Evolutionary conservation across 2,329 filamentous ascomycete genomes (phyloP).

Genomic region (Aplosporella prunicola): DNA sequence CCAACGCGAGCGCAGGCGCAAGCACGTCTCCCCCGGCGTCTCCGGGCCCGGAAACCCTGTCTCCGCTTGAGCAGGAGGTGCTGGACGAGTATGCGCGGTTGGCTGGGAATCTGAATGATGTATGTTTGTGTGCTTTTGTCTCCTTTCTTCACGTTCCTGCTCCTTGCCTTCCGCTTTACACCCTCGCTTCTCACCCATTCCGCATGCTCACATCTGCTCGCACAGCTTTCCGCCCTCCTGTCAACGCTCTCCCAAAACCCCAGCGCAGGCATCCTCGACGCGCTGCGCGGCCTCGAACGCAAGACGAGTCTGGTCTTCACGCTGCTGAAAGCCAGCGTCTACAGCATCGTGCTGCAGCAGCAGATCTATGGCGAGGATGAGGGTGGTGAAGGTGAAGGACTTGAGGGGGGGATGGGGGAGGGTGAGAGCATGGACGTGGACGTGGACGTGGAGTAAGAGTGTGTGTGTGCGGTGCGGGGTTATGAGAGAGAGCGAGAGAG

Average conservation of each 20-base stretch:
- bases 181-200: conserved; percentile 14
- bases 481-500: no score
- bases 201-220: conserved; percentile 37
- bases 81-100: conserved; percentile 87
- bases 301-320: conserved; percentile 96
- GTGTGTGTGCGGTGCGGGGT: no score
- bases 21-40: conserved; percentile 6
- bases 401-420: conserved; percentile 19
- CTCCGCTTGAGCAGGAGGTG: conserved; percentile 83
- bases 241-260: conserved; percentile 56
- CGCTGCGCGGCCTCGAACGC: conserved; percentile 76
- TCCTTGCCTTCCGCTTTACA: background rate
- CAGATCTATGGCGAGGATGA: conserved; percentile 67
- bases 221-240: conserved; percentile 47
- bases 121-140: no score
- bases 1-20: conserved; percentile 8
- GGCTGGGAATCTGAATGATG: conserved; percentile 84
- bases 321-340: conserved; percentile 92
- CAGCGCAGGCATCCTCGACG: conserved; percentile 69
- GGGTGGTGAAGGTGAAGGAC: conserved; percentile 17
- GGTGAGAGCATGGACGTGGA: no score
- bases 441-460: no score
- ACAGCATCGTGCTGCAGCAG: conserved; percentile 97
- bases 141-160: background rate
- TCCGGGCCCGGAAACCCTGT: conserved; percentile 35